Base-by-base conservation (phyloP, 257 asterid species). In the Linderniella brevidens region DNA sequence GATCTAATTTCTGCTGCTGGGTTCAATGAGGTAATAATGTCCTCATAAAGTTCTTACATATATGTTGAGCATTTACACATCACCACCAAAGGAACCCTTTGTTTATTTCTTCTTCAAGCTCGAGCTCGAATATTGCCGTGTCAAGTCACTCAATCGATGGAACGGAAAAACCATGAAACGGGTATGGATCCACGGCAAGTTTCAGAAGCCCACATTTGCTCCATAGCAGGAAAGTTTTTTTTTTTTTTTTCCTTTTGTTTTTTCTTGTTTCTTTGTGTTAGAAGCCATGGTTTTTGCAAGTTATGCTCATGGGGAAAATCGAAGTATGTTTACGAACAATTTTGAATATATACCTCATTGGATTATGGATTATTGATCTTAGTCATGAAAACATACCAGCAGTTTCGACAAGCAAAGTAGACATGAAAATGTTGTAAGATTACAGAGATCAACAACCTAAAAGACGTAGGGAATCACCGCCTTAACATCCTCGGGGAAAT, bases 121-220 rank as follows among this genome's bases (percentile, higher is more conserved):
- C 25, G 95, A 87, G 69, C 97, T 87, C 15, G 93, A 87, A 48
- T 87, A 80, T 58, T 87, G 97, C 56, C 83, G 97, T 59, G 82
- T 87, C 39, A 79, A 68, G 68, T 80, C 93, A 0, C 69, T 71
- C 17, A 87, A 87, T 63, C 93, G 90, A 8, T 73, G 75, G 42
- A 83, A 68, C 4, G 93, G 95, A 59, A 87, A 87, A 66, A 66
- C 60, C 52, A 83, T 87, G 97, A 71, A 64, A 50, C 74, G 97
- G 68, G 97, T 87, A 19, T 87, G 92, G 93, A 78, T 87, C 60
- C 95, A 87, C 50, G 95, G 97, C 9, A 87, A 87, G 79, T 87
- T 87, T 58, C 90, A 70, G 73, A 87, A 74, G 67, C 82, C 83
- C 4, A 35, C 19, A 13, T 25, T 38, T 25, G 32, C 32, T 6